Base-by-base conservation (phyloP, 345 rosid genomes). In the Arabidopsis suecica region DNA sequence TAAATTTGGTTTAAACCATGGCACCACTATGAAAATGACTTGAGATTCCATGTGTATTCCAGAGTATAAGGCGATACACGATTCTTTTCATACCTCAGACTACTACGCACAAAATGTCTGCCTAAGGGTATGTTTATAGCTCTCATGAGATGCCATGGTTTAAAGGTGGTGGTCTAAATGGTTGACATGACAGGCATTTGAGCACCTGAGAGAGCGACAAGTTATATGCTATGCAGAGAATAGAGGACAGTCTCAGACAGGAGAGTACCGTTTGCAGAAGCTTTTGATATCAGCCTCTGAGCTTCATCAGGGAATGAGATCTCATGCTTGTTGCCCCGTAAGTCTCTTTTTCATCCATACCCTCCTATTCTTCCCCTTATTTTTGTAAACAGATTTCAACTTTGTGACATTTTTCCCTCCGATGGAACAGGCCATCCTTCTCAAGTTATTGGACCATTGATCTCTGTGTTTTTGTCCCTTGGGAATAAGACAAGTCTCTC, bases 261-360 rank as follows among this genome's bases (percentile, higher is more conserved):
- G 85, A 47, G 97, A 94, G 72, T 87, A 83, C 78, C 93, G 92
- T 51, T 83, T 82, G 1, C 87, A 86, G 65, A 94, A 87, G 87
- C 90, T 91, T 78, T 82, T 94, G 14, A 76, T 91, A 76, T 87
- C 95, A 49, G 79, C 76, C 44, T 77, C 68, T 51, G 95, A 91
- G 80, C 93, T 94, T 45, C 79, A 82, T 51, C 86, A 85, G 62
- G 98, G 91, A 56, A 79, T 94, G 81, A 88, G 84, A 78, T 88
- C 92, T 20, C 86, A 90, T 76, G 77, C 77, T n/a, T 90, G 88
- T 10, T 94, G 97, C 82, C 98, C 97, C 37, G 97, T 90, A 86
- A 88, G 96, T 84, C 61, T 55, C 38, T 30, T 32, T 45, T 16
- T 22, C 74, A 61, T 51, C 32, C 50, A 32, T 32, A 56, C 37